phyloP scores from a whole-genome alignment of 2,329 filamentous ascomycete genomes.

The Emydomyces testavorans region DNA sequence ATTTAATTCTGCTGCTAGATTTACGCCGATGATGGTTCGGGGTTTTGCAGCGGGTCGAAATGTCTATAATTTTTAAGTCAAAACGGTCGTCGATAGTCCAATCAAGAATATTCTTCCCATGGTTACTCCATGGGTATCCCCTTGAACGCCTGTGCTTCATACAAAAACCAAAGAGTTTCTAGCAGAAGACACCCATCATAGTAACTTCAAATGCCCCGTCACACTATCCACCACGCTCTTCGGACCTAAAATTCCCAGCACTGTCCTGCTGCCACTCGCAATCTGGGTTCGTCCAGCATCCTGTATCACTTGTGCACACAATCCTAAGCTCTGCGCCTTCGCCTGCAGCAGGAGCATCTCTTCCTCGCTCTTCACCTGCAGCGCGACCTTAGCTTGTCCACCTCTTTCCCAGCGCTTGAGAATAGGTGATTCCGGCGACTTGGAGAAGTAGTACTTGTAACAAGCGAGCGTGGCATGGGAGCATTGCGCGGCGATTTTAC shows the following conservation, averaged over 20 bases:
- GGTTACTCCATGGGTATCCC: no score
- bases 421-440: conserved; percentile 46
- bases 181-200: conserved; percentile 40
- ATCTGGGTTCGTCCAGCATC: conserved; percentile 98
- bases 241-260: conserved; percentile 72
- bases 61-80: background rate
- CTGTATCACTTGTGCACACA: conserved; percentile 81
- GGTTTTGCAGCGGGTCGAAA: background rate
- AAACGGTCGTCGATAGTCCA: no score
- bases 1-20: no score
- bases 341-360: conserved; percentile 64
- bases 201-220: conserved; percentile 70
- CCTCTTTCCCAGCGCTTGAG: conserved; percentile 73
- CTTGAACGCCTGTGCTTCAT: conserved; percentile 1
- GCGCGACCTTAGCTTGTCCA: conserved; percentile 86
- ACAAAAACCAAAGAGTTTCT: background rate
- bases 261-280: conserved; percentile 80
- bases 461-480: conserved; percentile 93
- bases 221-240: conserved; percentile 75
- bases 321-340: conserved; percentile 66
- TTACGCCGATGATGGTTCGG: no score
- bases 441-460: conserved; percentile 67
- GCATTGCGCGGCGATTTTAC: conserved; percentile 94
- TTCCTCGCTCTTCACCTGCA: conserved; percentile 79
- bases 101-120: no score